Base-by-base conservation (phyloP, 179 eudicot genomes). In the Camellia oleifera region DNA sequence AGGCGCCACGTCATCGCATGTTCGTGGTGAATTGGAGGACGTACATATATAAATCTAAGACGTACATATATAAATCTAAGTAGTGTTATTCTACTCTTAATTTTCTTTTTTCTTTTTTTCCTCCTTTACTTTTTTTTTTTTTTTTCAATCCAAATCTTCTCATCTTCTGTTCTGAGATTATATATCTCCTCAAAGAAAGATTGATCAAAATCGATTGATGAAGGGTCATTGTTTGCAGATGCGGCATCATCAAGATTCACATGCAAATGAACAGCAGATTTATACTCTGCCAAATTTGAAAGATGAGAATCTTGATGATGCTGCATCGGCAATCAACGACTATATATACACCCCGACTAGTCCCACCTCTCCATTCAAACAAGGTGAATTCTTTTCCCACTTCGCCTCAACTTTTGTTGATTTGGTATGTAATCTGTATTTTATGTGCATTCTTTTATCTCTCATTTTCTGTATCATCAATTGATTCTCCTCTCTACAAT, bases 231-330 rank as follows among this genome's bases (percentile, higher is more conserved):
- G 9, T 60, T 75, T 75, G 68, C n/a, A 3, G 68, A 10, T 60
- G 77, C 78, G 68, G 68, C 78, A 60, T 60, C 78, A 75, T 75
- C 78, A 75, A 75, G 77, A 58, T 74, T 74, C 77, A 74, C 77
- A 57, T 58, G 9, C 2, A 40, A 73, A 20, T 13, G 7, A 4
- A 6, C 11, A 11, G 9, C 46, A n/a, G 9, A 9, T 71, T 2
- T 54, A 72, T 48, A 0, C 3, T 1, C 58, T 4, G 45, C 60
- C 23, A 7, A 8, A 2, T 5, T 17, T 44, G 0, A 9, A 3
- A 40, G 20, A 26, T 74, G 65, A 6, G 77, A 74, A 74, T 74
- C 64, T 76, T 76, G 78, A 75, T 75, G 78, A 75, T 75, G 78
- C 67, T 75, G 68, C 78, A 75, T 75, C 78, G 4, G 68, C 78